A percentile compares a stretch with the other conserved stretches of the same genome.
Evolutionary conservation across 768 basidiomycete genomes (phyloP).

Genomic region (Austroboletus eburneus): DNA sequence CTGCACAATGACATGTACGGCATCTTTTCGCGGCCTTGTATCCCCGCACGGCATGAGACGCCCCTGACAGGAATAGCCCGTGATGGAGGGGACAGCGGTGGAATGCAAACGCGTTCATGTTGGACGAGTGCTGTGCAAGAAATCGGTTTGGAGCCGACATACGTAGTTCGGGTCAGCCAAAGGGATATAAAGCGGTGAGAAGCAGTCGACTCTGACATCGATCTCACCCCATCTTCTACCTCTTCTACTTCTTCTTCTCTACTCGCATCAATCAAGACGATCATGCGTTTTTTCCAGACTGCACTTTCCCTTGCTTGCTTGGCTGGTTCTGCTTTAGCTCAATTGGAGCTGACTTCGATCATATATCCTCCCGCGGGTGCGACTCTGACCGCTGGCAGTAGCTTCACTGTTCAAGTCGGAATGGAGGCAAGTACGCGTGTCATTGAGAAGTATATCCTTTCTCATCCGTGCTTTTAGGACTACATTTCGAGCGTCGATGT

Average conservation of each 20-base stretch:
- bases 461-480: too few species aligned
- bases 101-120: neutral
- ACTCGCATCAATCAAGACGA: neutral
- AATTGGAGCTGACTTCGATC: slow-evolving; percentile 10
- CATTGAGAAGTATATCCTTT: too few species aligned
- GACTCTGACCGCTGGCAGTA: slow-evolving; percentile 6
- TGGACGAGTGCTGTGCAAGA: neutral
- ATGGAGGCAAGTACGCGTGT: slow-evolving; percentile 14
- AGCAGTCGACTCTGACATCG: neutral
- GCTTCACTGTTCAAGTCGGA: slow-evolving; percentile 12
- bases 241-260: neutral
- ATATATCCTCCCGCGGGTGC: slow-evolving; percentile 7
- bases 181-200: slow-evolving; percentile 16
- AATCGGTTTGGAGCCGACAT: neutral
- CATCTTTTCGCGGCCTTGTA: neutral
- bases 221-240: neutral
- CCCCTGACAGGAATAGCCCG: too few species aligned
- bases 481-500: neutral
- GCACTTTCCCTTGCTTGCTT: slow-evolving; percentile 13
- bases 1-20: neutral
- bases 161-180: neutral
- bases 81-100: neutral
- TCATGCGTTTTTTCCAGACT: slow-evolving; percentile 17
- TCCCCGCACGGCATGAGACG: slow-evolving; percentile 5
- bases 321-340: slow-evolving; percentile 13